Base-by-base conservation (phyloP, 2,329 filamentous ascomycete species). In the Colletotrichum sp. region DNA sequence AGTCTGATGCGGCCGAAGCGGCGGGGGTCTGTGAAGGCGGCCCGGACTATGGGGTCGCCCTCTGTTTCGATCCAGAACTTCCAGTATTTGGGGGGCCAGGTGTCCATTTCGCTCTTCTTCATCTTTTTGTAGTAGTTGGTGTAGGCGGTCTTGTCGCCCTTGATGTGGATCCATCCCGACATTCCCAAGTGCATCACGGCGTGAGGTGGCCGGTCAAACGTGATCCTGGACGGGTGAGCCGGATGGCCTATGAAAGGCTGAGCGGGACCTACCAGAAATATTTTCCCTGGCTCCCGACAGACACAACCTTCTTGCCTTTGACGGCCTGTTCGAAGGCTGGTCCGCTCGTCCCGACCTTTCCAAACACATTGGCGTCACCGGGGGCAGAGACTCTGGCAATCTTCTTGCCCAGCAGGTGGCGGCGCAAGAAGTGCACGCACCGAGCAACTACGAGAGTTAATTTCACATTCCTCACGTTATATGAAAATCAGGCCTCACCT, bases 11-110 rank as follows among this genome's bases (percentile, higher is more conserved):
- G 91, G 18, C 91, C 94, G 77, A 99, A 91, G 32, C 97, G 89
- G 64, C 97, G 91, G 5, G 94, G 86, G 82, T 99, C 97, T 2
- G 96, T 93, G 82, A 98, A 98, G 2, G 96, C 96, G 30, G 94
- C 85, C 88, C 94, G 82, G 81, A 91, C 86, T 10, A 84, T 84
- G 3, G 89, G 84, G 2, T 85, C 85, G 36, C 89, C 90, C 22
- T 88, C 85, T 6, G 94, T 93, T 79, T 93, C 90, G 22, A 98
- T 84, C 6, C 94, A 86, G 79, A 98, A 98, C 79, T 98, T 98
- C 91, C 93, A 95, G 84, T 93, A 98, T 79, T 93, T 94, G 0
- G 97, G 97, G 16, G 97, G 97, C 96, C 96, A 98, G 64, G 90
- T 79, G 8, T 86, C 84, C n/a, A 85, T 87, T 65, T 92, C 89